Base-by-base conservation (phyloP, 805 yeast genomes). In the Zygoascus flipseniorum region DNA sequence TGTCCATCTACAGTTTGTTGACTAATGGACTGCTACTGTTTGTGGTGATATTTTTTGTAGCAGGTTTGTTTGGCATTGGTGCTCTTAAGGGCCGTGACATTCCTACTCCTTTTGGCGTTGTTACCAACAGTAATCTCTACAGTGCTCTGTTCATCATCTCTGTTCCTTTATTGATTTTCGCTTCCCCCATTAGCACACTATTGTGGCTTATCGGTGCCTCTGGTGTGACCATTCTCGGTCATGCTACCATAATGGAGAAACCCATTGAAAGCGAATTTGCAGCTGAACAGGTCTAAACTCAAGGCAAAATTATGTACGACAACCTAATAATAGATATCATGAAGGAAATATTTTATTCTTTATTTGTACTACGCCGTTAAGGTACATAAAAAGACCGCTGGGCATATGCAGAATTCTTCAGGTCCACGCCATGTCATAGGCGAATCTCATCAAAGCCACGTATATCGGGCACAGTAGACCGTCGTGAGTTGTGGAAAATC, bases 201-300 rank as follows among this genome's bases (percentile, higher is more conserved):
- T 76, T 93, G 75, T 93, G 98, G 98, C 79, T 92, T 61, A 78
- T 86, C 61, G 93, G 96, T 61, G 86, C 95, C 14, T 83, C 93
- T 42, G 84, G 85, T 28, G 84, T 84, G 48, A 69, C 85, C 39
- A 86, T 92, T 43, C 72, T 89, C 47, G 78, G 89, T 2, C 99
- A 93, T 69, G 99, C 97, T 47, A 76, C 90, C 2, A 74, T 92
- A 58, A 76, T 93, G 80, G 98, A 93, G 66, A 93, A 92, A 72
- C 99, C 99, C 19, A 83, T 90, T 56, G 98, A 93, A 72, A 83
- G 92, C 41, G 90, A 92, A 18, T 93, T 92, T 66, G 93, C 89
- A 65, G 97, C 89, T 67, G 88, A 85, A 50, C 39, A 35, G 39
- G 39, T 35, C 16, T 35, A 35, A 35, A n/a, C 39, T 5, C 39